phyloP scores from a whole-genome alignment of 2,329 filamentous ascomycete species.

The Xylariales sp. region DNA sequence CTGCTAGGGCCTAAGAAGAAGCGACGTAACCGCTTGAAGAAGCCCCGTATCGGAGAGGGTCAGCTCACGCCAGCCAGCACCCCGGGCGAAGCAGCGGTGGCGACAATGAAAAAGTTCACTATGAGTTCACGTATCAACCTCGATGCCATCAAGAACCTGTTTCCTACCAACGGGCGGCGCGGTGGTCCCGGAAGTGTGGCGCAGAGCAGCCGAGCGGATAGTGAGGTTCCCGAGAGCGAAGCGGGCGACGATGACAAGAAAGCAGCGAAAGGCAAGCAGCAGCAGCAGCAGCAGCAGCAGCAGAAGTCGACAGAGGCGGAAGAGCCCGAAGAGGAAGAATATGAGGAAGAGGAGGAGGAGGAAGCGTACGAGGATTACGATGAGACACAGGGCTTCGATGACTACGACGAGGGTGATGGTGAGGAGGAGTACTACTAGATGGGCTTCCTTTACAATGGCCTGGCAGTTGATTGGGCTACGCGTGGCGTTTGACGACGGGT shows the following conservation, averaged over 20 bases:
- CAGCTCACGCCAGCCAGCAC: conserved; percentile 62
- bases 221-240: conserved; percentile 27
- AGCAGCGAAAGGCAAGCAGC: neutral
- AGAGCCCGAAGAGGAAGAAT: conserved; percentile 1
- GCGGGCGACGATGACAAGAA: neutral
- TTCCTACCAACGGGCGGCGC: conserved; percentile 36
- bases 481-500: too few relatives aligned
- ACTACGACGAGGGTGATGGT: conserved; percentile 17
- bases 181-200: conserved; percentile 42
- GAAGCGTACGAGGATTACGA: conserved; percentile 29
- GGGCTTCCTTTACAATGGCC: too few relatives aligned
- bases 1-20: conserved; percentile 47
- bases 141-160: conserved; percentile 55
- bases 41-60: conserved; percentile 58
- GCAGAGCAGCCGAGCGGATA: conserved; percentile 29
- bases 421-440: conserved; percentile 19
- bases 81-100: conserved; percentile 64
- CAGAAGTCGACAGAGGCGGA: neutral
- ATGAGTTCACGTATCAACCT: conserved; percentile 77
- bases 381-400: conserved; percentile 22
- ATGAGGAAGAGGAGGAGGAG: conserved; percentile 29
- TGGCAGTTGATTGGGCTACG: too few relatives aligned
- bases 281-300: neutral
- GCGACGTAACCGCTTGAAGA: conserved; percentile 43
- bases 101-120: conserved; percentile 62